These are phyloP conservation scores for Debaryomyces sp. DNA, from an alignment of 1,139 yeast species.

Conservation along the genomic window DNA sequence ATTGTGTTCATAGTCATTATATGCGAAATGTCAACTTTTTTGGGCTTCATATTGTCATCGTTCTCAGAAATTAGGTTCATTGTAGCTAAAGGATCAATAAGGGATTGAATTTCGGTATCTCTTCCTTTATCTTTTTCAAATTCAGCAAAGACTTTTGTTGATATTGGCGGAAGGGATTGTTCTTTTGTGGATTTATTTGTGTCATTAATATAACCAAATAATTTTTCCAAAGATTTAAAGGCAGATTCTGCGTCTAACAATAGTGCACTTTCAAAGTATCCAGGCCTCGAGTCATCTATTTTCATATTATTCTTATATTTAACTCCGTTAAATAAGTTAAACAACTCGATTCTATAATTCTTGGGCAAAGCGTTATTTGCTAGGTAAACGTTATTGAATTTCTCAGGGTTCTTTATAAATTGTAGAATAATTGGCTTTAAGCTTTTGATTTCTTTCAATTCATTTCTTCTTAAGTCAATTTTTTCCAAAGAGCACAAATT, in stretches of 20 bases:
- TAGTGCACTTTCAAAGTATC: slow-evolving; percentile 61
- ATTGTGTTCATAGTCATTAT: slow-evolving; percentile 18
- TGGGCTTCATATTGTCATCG: slow-evolving; percentile 4
- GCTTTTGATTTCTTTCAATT: slow-evolving; percentile 31
- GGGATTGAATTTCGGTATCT: slow-evolving; percentile 6
- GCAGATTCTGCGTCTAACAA: slow-evolving; percentile 55
- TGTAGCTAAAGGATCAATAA: slow-evolving; percentile 16
- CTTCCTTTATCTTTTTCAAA: slow-evolving; percentile 1
- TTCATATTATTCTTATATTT: slow-evolving; percentile 49
- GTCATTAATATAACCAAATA: slow-evolving; percentile 26
- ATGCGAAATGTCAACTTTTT: slow-evolving; percentile 24
- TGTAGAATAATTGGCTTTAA: slow-evolving; percentile 42
- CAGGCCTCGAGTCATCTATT: slow-evolving; percentile 66
- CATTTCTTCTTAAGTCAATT: slow-evolving; percentile 59
- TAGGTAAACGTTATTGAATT: slow-evolving; percentile 39
- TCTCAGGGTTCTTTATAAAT: slow-evolving; percentile 34
- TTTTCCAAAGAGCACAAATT: slow-evolving; percentile 49
- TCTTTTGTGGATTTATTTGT: not conserved
- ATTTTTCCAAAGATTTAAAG: slow-evolving; percentile 43
- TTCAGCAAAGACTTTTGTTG: not conserved
- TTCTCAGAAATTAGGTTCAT: slow-evolving; percentile 16
- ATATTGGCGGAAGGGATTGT: slow-evolving; percentile 1
- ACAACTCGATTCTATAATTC: slow-evolving; percentile 54
- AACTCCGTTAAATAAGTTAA: slow-evolving; percentile 57
- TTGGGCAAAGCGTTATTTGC: slow-evolving; percentile 50